Conservation (phyloP, 2,329 filamentous ascomycete genomes). For the Juglanconis juglandina region DNA sequence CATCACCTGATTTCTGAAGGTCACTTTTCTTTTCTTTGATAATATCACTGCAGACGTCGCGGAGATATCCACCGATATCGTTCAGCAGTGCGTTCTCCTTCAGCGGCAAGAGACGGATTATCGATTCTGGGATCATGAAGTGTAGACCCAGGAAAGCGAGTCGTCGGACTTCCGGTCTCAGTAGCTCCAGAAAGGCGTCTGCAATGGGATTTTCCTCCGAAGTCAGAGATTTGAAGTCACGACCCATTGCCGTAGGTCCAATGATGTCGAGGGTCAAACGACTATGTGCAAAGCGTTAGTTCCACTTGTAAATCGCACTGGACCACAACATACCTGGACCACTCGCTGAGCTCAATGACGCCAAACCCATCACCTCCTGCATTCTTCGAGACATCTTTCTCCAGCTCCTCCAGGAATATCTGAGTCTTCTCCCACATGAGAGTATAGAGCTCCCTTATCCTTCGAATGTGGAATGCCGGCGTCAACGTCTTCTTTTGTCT, state of each 20-base stretch:
- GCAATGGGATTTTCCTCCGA: slow-evolving; percentile 3
- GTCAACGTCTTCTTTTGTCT: slow-evolving; percentile 9
- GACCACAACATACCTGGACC: slow-evolving; percentile 4
- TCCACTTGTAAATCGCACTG: background rate
- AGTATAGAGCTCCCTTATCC: slow-evolving; percentile 10
- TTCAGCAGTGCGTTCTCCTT: slow-evolving; percentile 10
- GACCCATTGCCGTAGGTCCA: slow-evolving; percentile 10
- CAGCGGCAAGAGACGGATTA: slow-evolving; percentile 7
- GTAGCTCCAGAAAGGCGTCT: slow-evolving; percentile 11
- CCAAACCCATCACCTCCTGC: background rate
- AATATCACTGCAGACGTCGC: slow-evolving; percentile 7
- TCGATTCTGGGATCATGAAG: slow-evolving; percentile 12
- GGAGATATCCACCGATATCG: slow-evolving; percentile 10
- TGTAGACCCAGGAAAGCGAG: slow-evolving; percentile 10
- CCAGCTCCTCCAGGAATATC: slow-evolving; percentile 5
- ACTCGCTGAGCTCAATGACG: slow-evolving; percentile 11
- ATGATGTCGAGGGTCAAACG: slow-evolving; percentile 12
- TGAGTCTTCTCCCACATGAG: slow-evolving; percentile 14
- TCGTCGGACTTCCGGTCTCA: slow-evolving; percentile 7
- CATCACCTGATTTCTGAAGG: slow-evolving; percentile 2
- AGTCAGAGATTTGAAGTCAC: slow-evolving; percentile 9
- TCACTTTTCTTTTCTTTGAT: slow-evolving; percentile 8
- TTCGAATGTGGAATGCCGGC: slow-evolving; percentile 2
- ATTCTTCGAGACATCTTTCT: slow-evolving; percentile 3
- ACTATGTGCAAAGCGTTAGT: background rate